A percentile compares a stretch with the other conserved stretches of the same genome.
Evolutionary conservation across 2,329 filamentous ascomycete species (phyloP).

Genomic region (Nemania sp.): DNA sequence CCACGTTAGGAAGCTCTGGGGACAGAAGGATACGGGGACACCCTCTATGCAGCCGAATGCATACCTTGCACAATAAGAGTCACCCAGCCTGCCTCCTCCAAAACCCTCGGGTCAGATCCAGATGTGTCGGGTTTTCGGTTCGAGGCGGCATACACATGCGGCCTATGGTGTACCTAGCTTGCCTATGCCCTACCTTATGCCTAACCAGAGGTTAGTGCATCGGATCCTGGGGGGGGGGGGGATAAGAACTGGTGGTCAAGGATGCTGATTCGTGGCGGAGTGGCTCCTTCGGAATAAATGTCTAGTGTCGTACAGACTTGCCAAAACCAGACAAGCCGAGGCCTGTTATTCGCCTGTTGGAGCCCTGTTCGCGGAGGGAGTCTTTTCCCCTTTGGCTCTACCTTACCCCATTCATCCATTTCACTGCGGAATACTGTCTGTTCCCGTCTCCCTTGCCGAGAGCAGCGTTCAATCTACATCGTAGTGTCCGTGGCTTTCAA

Average conservation of each 20-base stretch:
- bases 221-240: too few relatives aligned
- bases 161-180: too few relatives aligned
- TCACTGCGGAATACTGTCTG: neutral
- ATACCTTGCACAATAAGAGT: neutral
- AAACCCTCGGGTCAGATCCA: neutral
- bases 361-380: neutral
- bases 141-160: constrained; percentile 24
- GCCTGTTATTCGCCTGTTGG: constrained; percentile 25
- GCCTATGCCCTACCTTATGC: constrained; percentile 1
- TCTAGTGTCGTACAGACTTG: constrained; percentile 6
- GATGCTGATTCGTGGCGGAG: constrained; percentile 4
- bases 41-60: constrained; percentile 5
- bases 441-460: constrained; percentile 7
- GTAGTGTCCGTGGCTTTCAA: neutral
- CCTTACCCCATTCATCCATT: neutral
- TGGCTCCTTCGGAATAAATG: constrained; percentile 12
- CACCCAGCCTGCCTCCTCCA: constrained; percentile 6
- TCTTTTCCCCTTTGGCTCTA: constrained; percentile 9
- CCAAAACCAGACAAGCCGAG: constrained; percentile 25
- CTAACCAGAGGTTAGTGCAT: neutral
- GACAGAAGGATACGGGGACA: neutral
- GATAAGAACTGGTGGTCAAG: too few relatives aligned
- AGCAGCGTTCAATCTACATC: neutral
- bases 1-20: constrained; percentile 5
- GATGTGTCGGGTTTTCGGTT: constrained; percentile 24